Percentiles rank a stretch among this genome's conserved stretches.
phyloP scores from a whole-genome alignment of 2,329 filamentous ascomycete species.

The Celoporthe dispersa region DNA sequence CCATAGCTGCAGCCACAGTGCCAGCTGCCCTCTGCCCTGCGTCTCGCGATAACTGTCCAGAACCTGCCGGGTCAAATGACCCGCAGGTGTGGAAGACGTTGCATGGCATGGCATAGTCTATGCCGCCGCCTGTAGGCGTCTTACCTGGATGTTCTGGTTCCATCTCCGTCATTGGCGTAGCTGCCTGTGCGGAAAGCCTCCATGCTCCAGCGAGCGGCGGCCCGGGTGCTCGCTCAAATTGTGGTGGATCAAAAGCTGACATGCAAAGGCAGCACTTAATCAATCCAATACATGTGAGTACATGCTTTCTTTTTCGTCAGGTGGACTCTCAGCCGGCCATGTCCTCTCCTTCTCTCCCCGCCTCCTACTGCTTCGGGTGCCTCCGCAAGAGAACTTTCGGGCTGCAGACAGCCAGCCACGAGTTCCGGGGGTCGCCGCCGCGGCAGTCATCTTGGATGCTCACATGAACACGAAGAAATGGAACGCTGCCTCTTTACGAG shows the following conservation, averaged over 20 bases:
- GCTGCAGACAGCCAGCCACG: background rate
- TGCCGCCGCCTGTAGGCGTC: slow-evolving; percentile 4
- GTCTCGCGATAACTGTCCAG: background rate
- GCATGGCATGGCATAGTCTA: slow-evolving; percentile 15
- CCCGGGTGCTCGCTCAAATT: slow-evolving; percentile 10
- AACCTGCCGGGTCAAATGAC: slow-evolving; percentile 8
- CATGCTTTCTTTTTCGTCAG: slow-evolving; percentile 23
- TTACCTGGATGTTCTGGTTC: slow-evolving; percentile 4
- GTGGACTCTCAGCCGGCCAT: background rate
- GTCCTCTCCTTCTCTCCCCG: background rate
- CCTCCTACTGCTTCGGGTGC: background rate
- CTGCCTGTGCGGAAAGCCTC: slow-evolving; percentile 14
- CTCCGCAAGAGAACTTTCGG: background rate
- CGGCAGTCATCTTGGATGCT: background rate
- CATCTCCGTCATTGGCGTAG: slow-evolving; percentile 4
- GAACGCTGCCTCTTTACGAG: background rate
- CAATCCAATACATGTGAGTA: slow-evolving; percentile 28
- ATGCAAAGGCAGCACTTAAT: slow-evolving; percentile 19
- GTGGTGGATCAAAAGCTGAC: slow-evolving; percentile 28
- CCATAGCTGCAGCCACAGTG: background rate
- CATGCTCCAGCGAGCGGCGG: slow-evolving; percentile 16
- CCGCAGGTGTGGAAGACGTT: slow-evolving; percentile 20
- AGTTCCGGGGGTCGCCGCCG: background rate
- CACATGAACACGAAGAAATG: background rate
- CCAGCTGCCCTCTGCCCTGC: background rate